phyloP scores from a whole-genome alignment of 345 rosid genomes.

The Crucihimalaya himalaica region DNA sequence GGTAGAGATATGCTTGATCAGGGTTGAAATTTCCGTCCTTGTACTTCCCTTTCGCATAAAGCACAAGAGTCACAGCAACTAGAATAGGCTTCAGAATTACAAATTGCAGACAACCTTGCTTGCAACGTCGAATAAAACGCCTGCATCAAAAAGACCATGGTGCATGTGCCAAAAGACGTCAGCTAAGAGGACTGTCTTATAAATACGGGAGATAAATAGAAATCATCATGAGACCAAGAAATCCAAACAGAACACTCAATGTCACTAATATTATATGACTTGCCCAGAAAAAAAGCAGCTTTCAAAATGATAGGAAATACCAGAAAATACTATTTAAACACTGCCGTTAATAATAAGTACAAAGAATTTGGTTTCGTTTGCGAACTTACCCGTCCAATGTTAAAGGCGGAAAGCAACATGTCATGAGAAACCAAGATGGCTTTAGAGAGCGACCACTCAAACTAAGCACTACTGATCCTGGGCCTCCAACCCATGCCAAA shows the following conservation, averaged over 20 bases:
- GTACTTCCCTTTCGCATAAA: constrained; percentile 93
- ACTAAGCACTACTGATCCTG: constrained; percentile 94
- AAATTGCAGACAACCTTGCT: constrained; percentile 99
- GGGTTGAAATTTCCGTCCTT: constrained; percentile 97
- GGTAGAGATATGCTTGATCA: constrained; percentile 84
- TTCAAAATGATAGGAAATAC: not conserved
- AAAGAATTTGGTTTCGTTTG: not conserved
- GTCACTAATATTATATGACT: not conserved
- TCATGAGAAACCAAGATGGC: constrained; percentile 83
- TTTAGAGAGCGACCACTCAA: constrained; percentile 79
- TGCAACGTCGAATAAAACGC: constrained; percentile 95
- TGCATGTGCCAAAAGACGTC: constrained; percentile 8
- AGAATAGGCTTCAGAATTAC: constrained; percentile 92
- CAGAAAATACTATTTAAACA: not conserved
- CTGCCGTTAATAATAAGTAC: not conserved
- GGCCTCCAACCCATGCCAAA: constrained; percentile 99
- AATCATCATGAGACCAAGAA: not conserved
- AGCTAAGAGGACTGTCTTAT: constrained; percentile 12
- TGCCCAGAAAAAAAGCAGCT: not conserved
- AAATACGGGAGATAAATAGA: not conserved
- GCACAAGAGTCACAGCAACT: constrained; percentile 82
- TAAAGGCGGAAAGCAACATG: constrained; percentile 85
- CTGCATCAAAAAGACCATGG: constrained; percentile 45
- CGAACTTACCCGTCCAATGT: constrained; percentile 82
- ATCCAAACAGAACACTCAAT: not conserved